Conservation (phyloP, 2,329 filamentous ascomycete genomes). For the Aspergillus terreus region DNA sequence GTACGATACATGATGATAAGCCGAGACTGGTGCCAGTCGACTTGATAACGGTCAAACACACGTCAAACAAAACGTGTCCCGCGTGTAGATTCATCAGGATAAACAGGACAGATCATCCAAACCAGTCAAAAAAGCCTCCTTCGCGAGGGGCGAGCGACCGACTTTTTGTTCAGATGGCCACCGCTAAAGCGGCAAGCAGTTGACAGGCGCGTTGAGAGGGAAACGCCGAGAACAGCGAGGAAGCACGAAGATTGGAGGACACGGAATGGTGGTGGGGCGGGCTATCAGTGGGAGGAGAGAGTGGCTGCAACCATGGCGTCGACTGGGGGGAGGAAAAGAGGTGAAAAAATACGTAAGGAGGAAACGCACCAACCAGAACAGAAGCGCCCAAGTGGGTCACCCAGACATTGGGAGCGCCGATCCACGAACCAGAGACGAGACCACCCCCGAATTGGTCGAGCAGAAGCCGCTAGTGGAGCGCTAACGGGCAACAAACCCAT, state of each 20-base stretch:
- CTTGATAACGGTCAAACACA: too few relatives aligned
- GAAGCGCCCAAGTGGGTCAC: conserved; percentile 11
- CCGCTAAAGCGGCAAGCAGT: conserved; percentile 32
- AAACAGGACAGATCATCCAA: conserved; percentile 12
- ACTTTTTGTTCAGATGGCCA: conserved; percentile 34
- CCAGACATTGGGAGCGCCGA: conserved; percentile 13
- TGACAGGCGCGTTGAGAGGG: conserved; percentile 25
- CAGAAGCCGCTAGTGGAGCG: conserved; percentile 24
- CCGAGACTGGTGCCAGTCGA: too few relatives aligned
- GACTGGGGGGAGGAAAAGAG: conserved; percentile 18
- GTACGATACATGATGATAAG: too few relatives aligned
- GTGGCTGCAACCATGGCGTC: conserved; percentile 26
- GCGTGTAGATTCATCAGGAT: neutral
- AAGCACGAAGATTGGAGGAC: conserved; percentile 21
- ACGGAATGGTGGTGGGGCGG: conserved; percentile 15
- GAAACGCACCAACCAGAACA: conserved; percentile 16
- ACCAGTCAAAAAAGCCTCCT: too few relatives aligned
- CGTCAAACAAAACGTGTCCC: too few relatives aligned
- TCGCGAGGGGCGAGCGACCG: conserved; percentile 11
- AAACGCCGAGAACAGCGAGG: conserved; percentile 20
- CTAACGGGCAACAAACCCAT: conserved; percentile 20
- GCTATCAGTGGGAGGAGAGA: conserved; percentile 27
- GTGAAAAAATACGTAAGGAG: conserved; percentile 15
- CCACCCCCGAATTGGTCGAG: conserved; percentile 20
- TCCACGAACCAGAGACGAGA: conserved; percentile 17